These are phyloP conservation scores for Scalesia atractyloides DNA, from an alignment of 129 eudicot species.

Conservation along the genomic window DNA sequence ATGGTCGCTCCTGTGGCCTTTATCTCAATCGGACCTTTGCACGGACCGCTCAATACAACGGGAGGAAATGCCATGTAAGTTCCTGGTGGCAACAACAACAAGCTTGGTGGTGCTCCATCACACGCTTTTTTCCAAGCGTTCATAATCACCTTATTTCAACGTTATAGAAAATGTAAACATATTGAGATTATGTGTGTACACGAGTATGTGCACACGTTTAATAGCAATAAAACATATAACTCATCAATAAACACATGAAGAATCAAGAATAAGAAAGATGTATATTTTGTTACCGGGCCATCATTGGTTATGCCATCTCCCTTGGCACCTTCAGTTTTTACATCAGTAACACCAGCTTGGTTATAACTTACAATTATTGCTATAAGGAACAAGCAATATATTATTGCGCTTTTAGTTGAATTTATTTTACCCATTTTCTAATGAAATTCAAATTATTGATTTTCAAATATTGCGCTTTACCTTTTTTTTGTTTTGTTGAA, in stretches of 20 bases:
- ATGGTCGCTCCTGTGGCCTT: slow-evolving; percentile 38
- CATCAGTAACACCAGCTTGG: slow-evolving; percentile 29
- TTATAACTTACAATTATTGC: slow-evolving; percentile 8
- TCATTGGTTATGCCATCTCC: slow-evolving; percentile 42
- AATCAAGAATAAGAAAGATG: background rate
- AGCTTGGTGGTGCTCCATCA: slow-evolving; percentile 24
- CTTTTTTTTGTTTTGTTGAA: background rate
- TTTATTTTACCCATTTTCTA: slow-evolving; percentile 17
- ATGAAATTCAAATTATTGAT: background rate
- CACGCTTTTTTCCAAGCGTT: slow-evolving; percentile 35
- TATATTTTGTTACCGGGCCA: slow-evolving; percentile 29
- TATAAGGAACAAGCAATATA: slow-evolving; percentile 21
- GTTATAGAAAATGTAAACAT: background rate
- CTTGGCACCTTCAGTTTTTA: slow-evolving; percentile 37
- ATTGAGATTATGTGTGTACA: too few relatives aligned
- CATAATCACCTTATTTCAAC: slow-evolving; percentile 21
- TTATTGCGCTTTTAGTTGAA: background rate
- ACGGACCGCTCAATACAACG: slow-evolving; percentile 23
- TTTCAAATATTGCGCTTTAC: too few relatives aligned
- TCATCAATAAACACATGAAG: background rate
- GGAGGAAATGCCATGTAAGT: slow-evolving; percentile 27
- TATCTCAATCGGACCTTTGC: slow-evolving; percentile 34
- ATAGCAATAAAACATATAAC: background rate
- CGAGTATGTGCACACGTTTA: too few relatives aligned
- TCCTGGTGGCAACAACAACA: slow-evolving; percentile 32